Conservation (phyloP, 495 filamentous ascomycete genomes). For the Hypoxylon rickii region DNA sequence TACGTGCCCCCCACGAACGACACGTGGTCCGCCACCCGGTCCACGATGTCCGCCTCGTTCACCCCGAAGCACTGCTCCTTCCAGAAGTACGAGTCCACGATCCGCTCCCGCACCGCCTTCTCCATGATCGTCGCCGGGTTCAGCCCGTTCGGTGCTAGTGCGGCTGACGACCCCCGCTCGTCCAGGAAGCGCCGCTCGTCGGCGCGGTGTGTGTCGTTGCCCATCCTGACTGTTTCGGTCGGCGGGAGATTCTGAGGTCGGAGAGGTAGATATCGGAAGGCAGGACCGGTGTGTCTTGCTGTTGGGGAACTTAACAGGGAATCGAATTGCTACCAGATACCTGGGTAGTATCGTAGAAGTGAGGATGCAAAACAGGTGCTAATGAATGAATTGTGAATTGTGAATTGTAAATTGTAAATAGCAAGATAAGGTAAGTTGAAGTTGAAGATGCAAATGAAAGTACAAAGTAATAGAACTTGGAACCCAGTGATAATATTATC, state of each 20-base stretch:
- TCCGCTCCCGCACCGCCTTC: slow-evolving; percentile 90
- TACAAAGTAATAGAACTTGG: no score
- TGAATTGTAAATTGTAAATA: no score
- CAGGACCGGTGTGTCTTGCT: no score
- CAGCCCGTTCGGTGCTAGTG: slow-evolving; percentile 67
- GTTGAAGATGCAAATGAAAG: no score
- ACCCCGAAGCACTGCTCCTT: slow-evolving; percentile 97
- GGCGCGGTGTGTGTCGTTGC: slow-evolving; percentile 61
- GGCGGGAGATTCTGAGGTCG: no score
- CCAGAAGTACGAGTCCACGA: slow-evolving; percentile 94
- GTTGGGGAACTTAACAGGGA: no score
- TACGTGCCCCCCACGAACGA: slow-evolving; percentile 84
- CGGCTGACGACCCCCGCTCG: slow-evolving; percentile 63
- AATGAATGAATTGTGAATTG: no score
- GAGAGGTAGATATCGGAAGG: no score
- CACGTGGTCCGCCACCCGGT: slow-evolving; percentile 84
- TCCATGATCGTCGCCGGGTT: slow-evolving; percentile 91
- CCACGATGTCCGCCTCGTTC: slow-evolving; percentile 83
- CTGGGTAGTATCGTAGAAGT: no score
- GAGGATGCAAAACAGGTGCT: no score
- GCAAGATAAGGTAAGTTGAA: no score
- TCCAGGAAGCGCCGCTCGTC: slow-evolving; percentile 78
- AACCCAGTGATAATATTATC: slow-evolving; percentile 3
- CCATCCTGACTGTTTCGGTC: slow-evolving; percentile 23
- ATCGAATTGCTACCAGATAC: no score